Conservation (phyloP, 2,329 filamentous ascomycete genomes). For the Ceratocystis albifundus region DNA sequence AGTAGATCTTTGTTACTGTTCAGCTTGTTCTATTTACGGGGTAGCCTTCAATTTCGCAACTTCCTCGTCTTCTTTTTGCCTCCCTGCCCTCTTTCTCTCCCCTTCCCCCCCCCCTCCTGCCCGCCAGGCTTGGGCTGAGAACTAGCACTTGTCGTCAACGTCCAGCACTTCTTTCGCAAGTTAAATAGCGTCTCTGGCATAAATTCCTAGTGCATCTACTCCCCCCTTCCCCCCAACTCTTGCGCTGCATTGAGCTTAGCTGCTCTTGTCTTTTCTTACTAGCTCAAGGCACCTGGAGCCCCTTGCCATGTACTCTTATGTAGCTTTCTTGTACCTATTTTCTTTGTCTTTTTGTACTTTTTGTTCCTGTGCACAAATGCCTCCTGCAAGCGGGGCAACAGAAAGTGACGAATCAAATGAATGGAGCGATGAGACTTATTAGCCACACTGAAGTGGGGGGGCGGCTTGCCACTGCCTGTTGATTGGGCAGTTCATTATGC, state of each 20-base stretch:
- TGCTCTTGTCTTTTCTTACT: neutral
- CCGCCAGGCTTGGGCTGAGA: neutral
- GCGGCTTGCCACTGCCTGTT: slow-evolving; percentile 20
- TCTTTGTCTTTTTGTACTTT: neutral
- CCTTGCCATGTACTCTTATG: neutral
- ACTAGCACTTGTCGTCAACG: neutral
- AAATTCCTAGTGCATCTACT: too few relatives aligned
- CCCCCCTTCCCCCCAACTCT: too few relatives aligned
- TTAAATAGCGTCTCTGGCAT: too few relatives aligned
- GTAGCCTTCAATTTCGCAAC: neutral
- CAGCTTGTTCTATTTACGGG: neutral
- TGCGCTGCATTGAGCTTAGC: neutral
- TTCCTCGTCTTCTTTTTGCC: neutral
- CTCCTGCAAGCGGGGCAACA: slow-evolving; percentile 6
- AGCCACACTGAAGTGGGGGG: slow-evolving; percentile 14
- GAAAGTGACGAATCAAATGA: slow-evolving; percentile 12
- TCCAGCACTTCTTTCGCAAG: neutral
- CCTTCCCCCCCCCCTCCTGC: too few relatives aligned
- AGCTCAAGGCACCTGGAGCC: neutral
- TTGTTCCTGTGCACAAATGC: neutral
- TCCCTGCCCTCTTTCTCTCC: neutral
- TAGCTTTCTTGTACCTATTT: neutral
- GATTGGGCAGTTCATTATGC: slow-evolving; percentile 17
- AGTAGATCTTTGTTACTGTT: neutral
- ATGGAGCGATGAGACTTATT: slow-evolving; percentile 11